phyloP scores from a whole-genome alignment of 2,329 filamentous ascomycete genomes.

The Ceratocystis eucalypticola region DNA sequence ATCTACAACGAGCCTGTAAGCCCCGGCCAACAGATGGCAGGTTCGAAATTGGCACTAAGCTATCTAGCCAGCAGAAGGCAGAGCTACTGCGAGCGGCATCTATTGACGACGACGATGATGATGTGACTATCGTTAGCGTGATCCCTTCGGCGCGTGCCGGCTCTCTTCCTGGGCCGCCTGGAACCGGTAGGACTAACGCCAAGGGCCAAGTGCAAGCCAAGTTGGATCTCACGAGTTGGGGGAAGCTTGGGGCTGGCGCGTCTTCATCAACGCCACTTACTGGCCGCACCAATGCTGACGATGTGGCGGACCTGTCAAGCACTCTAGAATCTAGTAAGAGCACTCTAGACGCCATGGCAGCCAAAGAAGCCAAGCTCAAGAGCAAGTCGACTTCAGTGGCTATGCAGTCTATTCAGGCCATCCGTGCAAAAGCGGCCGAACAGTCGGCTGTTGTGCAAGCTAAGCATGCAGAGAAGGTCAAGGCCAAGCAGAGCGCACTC shows the following conservation, averaged over 20 bases:
- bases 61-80: slow-evolving; percentile 70
- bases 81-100: slow-evolving; percentile 56
- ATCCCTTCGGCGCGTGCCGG: slow-evolving; percentile 17
- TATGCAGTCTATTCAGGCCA: slow-evolving; percentile 17
- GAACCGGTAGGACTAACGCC: slow-evolving; percentile 18
- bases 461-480: slow-evolving; percentile 23
- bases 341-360: slow-evolving; percentile 35
- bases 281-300: slow-evolving; percentile 33
- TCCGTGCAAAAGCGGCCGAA: slow-evolving; percentile 16
- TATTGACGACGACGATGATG: slow-evolving; percentile 34
- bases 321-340: slow-evolving; percentile 34
- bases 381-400: slow-evolving; percentile 19
- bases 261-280: slow-evolving; percentile 21
- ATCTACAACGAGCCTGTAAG: slow-evolving; percentile 54
- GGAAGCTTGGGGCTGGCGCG: slow-evolving; percentile 33
- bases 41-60: slow-evolving; percentile 58
- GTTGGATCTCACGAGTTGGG: slow-evolving; percentile 43
- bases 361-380: slow-evolving; percentile 27
- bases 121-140: slow-evolving; percentile 15
- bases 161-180: neutral
- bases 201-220: slow-evolving; percentile 41
- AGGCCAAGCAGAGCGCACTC: slow-evolving; percentile 30
- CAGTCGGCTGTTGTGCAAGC: slow-evolving; percentile 19
- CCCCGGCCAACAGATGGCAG: slow-evolving; percentile 36
- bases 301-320: slow-evolving; percentile 34